Evolutionary conservation across 768 basidiomycete species (phyloP).

Genomic region (Rhizopogon vinicolor): DNA sequence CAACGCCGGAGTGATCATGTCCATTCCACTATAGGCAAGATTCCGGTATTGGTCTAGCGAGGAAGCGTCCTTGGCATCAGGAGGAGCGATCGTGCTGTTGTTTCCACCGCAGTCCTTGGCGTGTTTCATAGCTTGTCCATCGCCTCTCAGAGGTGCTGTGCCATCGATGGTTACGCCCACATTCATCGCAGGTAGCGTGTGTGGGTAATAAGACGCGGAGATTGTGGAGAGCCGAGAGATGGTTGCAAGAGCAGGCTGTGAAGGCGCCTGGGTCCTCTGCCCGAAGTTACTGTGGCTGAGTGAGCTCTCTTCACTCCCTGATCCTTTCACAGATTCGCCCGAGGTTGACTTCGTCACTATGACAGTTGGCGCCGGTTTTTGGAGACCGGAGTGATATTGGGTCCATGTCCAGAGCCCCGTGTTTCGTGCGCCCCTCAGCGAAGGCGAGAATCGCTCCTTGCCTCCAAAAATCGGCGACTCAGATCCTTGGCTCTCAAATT

Average conservation of each 20-base stretch:
- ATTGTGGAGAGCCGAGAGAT: conserved; percentile 35
- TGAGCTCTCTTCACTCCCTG: conserved; percentile 1
- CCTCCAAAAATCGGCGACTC: conserved; percentile 80
- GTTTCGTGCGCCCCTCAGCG: conserved; percentile 31
- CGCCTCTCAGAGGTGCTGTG: conserved; percentile 33
- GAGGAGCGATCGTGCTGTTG: conserved; percentile 17
- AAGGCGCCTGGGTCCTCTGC: conserved; percentile 21
- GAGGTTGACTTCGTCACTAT: conserved; percentile 21
- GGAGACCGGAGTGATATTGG: conserved; percentile 41
- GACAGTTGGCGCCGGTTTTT: conserved; percentile 19
- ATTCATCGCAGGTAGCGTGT: conserved; percentile 31
- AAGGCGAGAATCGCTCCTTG: conserved; percentile 50
- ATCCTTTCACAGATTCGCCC: conserved; percentile 5
- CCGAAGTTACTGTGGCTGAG: conserved; percentile 16
- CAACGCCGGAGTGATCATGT: conserved; percentile 39
- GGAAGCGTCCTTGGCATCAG: conserved; percentile 13
- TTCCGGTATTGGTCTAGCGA: conserved; percentile 28
- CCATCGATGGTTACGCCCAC: conserved; percentile 33
- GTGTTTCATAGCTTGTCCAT: conserved; percentile 33
- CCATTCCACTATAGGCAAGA: conserved; percentile 52
- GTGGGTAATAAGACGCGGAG: conserved; percentile 46
- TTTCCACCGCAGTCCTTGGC: conserved; percentile 24
- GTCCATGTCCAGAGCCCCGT: conserved; percentile 53
- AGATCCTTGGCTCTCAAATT: conserved; percentile 37
- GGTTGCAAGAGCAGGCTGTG: conserved; percentile 38